Evolutionary conservation across 768 basidiomycete genomes (phyloP), one percentile per base, ranked within the genome.

Genomic region (Suillus lakei): DNA sequence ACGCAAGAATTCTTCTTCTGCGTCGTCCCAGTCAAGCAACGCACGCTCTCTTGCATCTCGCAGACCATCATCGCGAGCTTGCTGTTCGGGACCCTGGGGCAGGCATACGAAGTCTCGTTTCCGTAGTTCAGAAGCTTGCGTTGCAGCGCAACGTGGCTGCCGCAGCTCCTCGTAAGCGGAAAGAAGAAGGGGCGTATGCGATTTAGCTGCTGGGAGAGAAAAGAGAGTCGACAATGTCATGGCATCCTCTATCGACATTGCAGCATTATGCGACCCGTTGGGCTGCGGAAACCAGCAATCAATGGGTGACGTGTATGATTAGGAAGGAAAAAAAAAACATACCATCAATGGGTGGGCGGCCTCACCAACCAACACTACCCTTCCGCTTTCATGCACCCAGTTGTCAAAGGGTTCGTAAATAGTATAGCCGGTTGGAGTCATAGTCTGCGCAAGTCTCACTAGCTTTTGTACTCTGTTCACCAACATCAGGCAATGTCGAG

Each of bases 301-400:
- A 50, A 32, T 4, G 15, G 15, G 18, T 1, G 5, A 48, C 23
- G 12, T 55, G 12, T n/a, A 28, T 23, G 10, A 44, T 21, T 21
- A 39, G 62, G 30, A 18, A 23, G 36, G n/a, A 21, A 10, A 54
- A 21, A 10, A 54, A 0, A 18, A 9, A 62, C 69, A 67, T 60
- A 85, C 87, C 68, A 83, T 71, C 41, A 84, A 74, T 3, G 88
- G 85, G 72, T 89, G 87, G 2, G 84, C 86, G 0, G 87, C 86
- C 67, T 88, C 84, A 38, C 88, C 88, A 26, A 87, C 76, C 7
- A 89, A 70, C 18, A 86, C 84, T 2, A 87, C 77, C 60, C 79
- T 79, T 12, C 82, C 84, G 5, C 78, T 75, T 32, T 85, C 83
- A 67, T 86, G 85, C 2, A 84, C 83, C 75, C 85, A 81, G 34